Conservation (phyloP, 1,139 yeast species). For the Meyerozyma elateridarum region DNA sequence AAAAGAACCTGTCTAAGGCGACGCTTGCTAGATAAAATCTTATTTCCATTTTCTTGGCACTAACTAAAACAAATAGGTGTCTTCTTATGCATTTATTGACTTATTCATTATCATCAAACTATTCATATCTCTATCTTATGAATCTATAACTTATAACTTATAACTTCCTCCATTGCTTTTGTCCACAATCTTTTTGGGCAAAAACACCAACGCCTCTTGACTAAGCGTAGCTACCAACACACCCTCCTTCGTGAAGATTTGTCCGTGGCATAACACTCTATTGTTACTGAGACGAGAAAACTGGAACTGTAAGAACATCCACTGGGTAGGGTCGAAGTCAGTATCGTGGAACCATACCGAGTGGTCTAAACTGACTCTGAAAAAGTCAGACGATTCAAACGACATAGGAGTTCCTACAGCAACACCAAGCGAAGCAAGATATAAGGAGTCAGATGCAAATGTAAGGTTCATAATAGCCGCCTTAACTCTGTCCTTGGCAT, state of each 20-base stretch:
- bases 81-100: too few species aligned
- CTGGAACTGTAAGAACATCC: constrained; percentile 36
- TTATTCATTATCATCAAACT: too few species aligned
- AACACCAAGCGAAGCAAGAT: constrained; percentile 20
- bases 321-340: constrained; percentile 32
- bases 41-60: too few species aligned
- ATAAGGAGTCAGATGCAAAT: constrained; percentile 33
- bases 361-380: constrained; percentile 41
- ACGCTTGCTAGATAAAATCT: too few species aligned
- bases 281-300: constrained; percentile 33
- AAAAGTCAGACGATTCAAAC: constrained; percentile 19
- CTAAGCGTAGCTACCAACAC: constrained; percentile 26
- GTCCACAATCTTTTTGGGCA: constrained; percentile 23
- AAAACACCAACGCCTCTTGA: constrained; percentile 36
- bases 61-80: too few species aligned
- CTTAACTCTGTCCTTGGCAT: constrained; percentile 20
- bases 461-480: constrained; percentile 22
- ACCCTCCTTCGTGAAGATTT: constrained; percentile 27
- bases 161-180: constrained; percentile 14
- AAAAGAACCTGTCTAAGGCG: too few species aligned
- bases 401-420: constrained; percentile 25
- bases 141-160: constrained; percentile 8
- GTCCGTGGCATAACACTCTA: constrained; percentile 26
- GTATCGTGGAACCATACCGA: constrained; percentile 34
- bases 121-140: not conserved